Evolutionary conservation across 768 basidiomycete genomes (phyloP).

Genomic region (Trametes cinnabarina): DNA sequence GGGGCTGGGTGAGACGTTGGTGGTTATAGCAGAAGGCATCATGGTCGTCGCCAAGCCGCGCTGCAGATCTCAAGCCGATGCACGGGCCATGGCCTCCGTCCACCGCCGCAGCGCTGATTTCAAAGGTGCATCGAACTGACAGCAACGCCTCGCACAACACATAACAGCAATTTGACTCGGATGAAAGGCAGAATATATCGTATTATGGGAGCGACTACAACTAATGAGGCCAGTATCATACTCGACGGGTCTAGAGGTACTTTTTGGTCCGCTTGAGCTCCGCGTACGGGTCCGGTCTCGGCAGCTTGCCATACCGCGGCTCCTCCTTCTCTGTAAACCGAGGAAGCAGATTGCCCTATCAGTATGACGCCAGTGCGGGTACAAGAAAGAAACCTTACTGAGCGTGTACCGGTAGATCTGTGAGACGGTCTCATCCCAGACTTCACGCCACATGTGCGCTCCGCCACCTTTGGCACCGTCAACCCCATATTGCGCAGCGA

Average conservation of each 20-base stretch:
- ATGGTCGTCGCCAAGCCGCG: slow-evolving; percentile 14
- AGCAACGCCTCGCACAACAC: background rate
- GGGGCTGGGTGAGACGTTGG: background rate
- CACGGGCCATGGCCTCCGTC: background rate
- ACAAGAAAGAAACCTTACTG: slow-evolving; percentile 46
- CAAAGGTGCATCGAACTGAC: background rate
- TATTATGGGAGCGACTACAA: slow-evolving; percentile 13
- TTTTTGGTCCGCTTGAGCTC: slow-evolving; percentile 48
- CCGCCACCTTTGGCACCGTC: slow-evolving; percentile 62
- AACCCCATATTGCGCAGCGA: slow-evolving; percentile 54
- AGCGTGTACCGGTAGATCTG: slow-evolving; percentile 65
- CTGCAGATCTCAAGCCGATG: slow-evolving; percentile 3
- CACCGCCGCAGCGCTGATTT: background rate
- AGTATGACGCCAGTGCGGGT: slow-evolving; percentile 10
- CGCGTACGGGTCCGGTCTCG: slow-evolving; percentile 55
- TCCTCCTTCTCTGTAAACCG: slow-evolving; percentile 42
- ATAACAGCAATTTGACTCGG: background rate
- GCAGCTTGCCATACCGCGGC: slow-evolving; percentile 53
- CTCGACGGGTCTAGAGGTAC: slow-evolving; percentile 32
- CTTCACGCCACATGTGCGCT: slow-evolving; percentile 79
- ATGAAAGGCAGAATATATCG: slow-evolving; percentile 1
- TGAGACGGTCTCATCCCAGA: slow-evolving; percentile 67
- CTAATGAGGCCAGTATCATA: slow-evolving; percentile 1
- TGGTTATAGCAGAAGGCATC: background rate
- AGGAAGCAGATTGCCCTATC: slow-evolving; percentile 1